Percentiles rank a stretch among this genome's conserved stretches.
These are phyloP conservation scores for Sporothrix protearum DNA, from an alignment of 2,329 filamentous ascomycete species.

Conservation along the genomic window DNA sequence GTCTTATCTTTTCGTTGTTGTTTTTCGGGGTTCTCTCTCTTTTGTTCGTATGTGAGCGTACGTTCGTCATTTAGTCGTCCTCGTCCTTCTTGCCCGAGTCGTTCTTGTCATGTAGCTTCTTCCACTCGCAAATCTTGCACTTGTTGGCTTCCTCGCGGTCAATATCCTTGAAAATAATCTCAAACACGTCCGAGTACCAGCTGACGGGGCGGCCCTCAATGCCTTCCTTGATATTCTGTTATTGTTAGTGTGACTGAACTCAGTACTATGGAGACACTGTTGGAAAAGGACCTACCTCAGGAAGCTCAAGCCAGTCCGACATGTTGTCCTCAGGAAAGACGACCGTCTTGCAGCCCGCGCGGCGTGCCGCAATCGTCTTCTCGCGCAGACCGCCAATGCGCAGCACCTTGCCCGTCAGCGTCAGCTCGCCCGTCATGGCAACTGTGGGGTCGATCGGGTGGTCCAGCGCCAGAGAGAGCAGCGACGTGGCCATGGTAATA, in stretches of 20 bases:
- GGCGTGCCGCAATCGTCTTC: constrained; percentile 92
- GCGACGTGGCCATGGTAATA: constrained; percentile 95
- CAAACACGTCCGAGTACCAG: constrained; percentile 94
- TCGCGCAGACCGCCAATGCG: constrained; percentile 90
- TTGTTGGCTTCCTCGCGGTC: constrained; percentile 70
- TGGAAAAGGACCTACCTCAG: constrained; percentile 64
- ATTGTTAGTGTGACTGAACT: not conserved
- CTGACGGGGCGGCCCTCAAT: constrained; percentile 85
- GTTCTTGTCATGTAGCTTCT: constrained; percentile 46
- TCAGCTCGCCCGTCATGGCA: constrained; percentile 97
- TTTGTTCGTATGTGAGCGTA: not conserved
- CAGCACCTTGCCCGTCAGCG: constrained; percentile 92
- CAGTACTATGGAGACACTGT: not conserved
- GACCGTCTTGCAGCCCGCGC: constrained; percentile 88
- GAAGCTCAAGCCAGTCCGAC: constrained; percentile 95
- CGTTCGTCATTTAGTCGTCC: constrained; percentile 33
- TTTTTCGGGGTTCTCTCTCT: not conserved
- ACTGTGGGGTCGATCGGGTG: constrained; percentile 76
- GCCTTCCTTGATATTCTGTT: constrained; percentile 94
- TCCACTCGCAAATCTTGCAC: constrained; percentile 61
- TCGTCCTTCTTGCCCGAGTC: constrained; percentile 50
- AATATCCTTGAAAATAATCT: constrained; percentile 80
- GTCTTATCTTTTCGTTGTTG: not conserved
- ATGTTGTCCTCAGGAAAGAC: constrained; percentile 94
- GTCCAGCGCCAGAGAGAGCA: constrained; percentile 81